Evolutionary conservation across 2,329 filamentous ascomycete genomes (phyloP).

Genomic region (Leptographium lundbergii): DNA sequence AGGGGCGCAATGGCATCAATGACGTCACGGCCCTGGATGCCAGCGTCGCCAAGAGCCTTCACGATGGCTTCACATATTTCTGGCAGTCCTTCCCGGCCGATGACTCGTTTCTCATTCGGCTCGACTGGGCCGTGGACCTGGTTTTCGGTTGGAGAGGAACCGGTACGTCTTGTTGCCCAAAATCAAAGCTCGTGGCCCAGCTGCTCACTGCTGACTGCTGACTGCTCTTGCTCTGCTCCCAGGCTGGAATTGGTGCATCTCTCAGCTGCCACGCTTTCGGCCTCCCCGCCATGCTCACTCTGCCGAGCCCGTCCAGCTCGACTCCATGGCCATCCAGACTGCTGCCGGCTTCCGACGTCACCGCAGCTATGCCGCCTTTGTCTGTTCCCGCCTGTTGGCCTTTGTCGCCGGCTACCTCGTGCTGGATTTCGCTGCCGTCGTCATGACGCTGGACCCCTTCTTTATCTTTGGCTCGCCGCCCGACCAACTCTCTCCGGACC

Average conservation of each 20-base stretch:
- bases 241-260: slow-evolving; percentile 47
- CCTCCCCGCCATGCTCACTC: slow-evolving; percentile 28
- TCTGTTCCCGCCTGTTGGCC: slow-evolving; percentile 29
- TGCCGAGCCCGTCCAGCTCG: slow-evolving; percentile 24
- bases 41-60: slow-evolving; percentile 14
- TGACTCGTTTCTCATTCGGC: slow-evolving; percentile 32
- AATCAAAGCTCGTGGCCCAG: too few relatives aligned
- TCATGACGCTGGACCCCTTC: slow-evolving; percentile 67
- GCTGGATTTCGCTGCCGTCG: slow-evolving; percentile 56
- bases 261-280: slow-evolving; percentile 30
- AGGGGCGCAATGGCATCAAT: too few relatives aligned
- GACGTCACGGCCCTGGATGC: slow-evolving; percentile 10
- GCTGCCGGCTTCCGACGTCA: slow-evolving; percentile 32
- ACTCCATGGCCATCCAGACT: slow-evolving; percentile 27
- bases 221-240: not conserved
- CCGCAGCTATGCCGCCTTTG: slow-evolving; percentile 28
- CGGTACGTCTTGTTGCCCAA: slow-evolving; percentile 28
- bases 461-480: slow-evolving; percentile 42
- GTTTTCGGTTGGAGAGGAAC: slow-evolving; percentile 39
- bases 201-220: not conserved
- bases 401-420: slow-evolving; percentile 48
- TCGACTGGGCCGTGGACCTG: slow-evolving; percentile 46
- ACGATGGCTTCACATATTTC: slow-evolving; percentile 33
- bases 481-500: slow-evolving; percentile 9
- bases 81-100: slow-evolving; percentile 47